phyloP scores from a whole-genome alignment of 1,284 basidiomycete genomes.

The Cryptococcus neoformans region DNA sequence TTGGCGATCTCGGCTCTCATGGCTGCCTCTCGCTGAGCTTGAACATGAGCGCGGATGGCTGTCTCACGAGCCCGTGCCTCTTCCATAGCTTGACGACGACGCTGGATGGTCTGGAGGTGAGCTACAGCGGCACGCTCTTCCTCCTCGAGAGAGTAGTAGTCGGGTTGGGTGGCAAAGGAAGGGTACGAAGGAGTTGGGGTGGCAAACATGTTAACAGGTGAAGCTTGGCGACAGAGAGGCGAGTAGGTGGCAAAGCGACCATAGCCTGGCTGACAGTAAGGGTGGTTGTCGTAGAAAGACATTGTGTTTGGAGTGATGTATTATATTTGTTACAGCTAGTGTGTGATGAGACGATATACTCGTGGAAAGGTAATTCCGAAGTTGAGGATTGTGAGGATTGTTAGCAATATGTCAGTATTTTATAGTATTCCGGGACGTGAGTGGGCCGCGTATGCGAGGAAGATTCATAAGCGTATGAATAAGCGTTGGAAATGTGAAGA shows the following conservation, averaged over 20 bases:
- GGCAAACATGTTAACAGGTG: not conserved
- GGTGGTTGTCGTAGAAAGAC: not conserved
- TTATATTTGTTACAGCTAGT: too few species aligned
- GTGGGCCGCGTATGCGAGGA: too few species aligned
- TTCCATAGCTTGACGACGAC: conserved; percentile 33
- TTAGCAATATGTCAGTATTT: too few species aligned
- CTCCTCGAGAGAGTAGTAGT: conserved; percentile 21
- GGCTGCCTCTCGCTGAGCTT: conserved; percentile 13
- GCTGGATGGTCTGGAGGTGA: conserved; percentile 39
- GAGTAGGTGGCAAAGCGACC: conserved; percentile 5
- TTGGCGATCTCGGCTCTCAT: conserved; percentile 4
- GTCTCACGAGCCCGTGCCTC: conserved; percentile 24
- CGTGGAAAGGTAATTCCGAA: too few species aligned
- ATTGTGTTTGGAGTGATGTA: too few species aligned
- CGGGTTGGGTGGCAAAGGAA: conserved; percentile 1
- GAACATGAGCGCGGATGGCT: conserved; percentile 8
- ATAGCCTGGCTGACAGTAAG: conserved; percentile 1
- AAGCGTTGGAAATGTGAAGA: too few species aligned
- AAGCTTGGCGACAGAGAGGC: conserved; percentile 6
- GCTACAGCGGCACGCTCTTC: conserved; percentile 42
- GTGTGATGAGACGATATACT: too few species aligned
- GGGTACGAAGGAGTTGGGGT: not conserved
- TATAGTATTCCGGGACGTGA: too few species aligned
- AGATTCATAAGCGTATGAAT: too few species aligned
- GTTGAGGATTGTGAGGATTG: too few species aligned